These are phyloP conservation scores for Boletus vinaceobasis DNA, from an alignment of 768 basidiomycete genomes.

Conservation along the genomic window DNA sequence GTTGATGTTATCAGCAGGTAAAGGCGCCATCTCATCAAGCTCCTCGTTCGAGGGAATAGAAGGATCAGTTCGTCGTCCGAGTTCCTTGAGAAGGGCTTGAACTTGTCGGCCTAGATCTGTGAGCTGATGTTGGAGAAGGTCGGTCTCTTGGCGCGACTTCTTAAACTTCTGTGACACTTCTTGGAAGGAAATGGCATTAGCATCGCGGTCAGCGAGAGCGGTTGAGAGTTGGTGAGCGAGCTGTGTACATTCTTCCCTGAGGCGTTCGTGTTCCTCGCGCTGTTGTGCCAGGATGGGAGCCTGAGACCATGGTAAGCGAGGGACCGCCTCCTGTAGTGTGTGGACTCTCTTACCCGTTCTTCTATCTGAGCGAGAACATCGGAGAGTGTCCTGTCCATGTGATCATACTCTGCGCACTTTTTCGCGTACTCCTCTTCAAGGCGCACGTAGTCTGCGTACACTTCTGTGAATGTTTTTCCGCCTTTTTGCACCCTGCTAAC, in stretches of 20 bases:
- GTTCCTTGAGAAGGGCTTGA: slow-evolving; percentile 70
- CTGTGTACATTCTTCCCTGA: slow-evolving; percentile 74
- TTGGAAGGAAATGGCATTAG: slow-evolving; percentile 48
- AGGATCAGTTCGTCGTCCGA: slow-evolving; percentile 81
- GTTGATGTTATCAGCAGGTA: slow-evolving; percentile 59
- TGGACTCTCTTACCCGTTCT: slow-evolving; percentile 58
- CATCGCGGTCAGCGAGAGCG: slow-evolving; percentile 74
- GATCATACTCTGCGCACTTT: slow-evolving; percentile 78
- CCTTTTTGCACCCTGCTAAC: slow-evolving; percentile 75
- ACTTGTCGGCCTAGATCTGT: slow-evolving; percentile 84
- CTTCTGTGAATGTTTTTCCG: slow-evolving; percentile 90
- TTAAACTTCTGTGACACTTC: slow-evolving; percentile 62
- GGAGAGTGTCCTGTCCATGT: slow-evolving; percentile 78
- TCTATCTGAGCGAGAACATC: slow-evolving; percentile 86
- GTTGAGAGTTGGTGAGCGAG: slow-evolving; percentile 77
- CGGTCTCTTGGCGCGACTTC: slow-evolving; percentile 58
- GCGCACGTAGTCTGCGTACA: slow-evolving; percentile 86
- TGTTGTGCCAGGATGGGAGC: slow-evolving; percentile 90
- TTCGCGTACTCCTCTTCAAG: slow-evolving; percentile 78
- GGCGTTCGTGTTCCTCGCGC: slow-evolving; percentile 81
- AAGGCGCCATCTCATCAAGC: slow-evolving; percentile 41
- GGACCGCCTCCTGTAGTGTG: neutral
- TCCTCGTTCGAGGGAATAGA: slow-evolving; percentile 73
- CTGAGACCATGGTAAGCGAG: slow-evolving; percentile 37
- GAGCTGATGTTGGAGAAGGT: slow-evolving; percentile 70